Evolutionary conservation across 2,329 filamentous ascomycete genomes (phyloP).

Genomic region (Podosphaera fusca): DNA sequence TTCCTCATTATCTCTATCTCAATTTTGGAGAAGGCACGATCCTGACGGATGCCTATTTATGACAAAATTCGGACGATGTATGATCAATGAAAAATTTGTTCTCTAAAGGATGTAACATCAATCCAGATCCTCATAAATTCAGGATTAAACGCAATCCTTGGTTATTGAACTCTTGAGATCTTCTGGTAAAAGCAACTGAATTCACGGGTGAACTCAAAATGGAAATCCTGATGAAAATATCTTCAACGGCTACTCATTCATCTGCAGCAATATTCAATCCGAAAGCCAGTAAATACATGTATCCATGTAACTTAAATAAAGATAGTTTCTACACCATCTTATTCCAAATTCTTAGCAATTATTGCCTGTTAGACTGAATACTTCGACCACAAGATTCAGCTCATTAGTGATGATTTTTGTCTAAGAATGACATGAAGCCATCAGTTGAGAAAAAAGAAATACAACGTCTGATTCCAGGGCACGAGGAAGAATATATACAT

Average conservation of each 20-base stretch:
- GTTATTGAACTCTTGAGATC: not conserved
- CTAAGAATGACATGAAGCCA: not conserved
- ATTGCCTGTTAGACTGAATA: not conserved
- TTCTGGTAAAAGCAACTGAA: not conserved
- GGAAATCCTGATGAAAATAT: not conserved
- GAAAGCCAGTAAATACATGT: not conserved
- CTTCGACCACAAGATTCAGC: not conserved
- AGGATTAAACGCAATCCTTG: not conserved
- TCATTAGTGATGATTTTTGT: not conserved
- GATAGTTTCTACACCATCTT: not conserved
- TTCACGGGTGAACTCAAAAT: not conserved
- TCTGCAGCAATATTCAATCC: not conserved
- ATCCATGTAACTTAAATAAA: not conserved
- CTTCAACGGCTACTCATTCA: not conserved
- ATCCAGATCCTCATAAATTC: not conserved
- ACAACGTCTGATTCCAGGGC: not conserved
- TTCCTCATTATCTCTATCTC: too few species aligned
- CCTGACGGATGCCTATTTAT: too few species aligned
- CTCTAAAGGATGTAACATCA: not conserved
- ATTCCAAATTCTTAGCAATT: not conserved
- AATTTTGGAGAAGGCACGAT: too few species aligned
- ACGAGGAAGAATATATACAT: not conserved
- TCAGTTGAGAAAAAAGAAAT: not conserved
- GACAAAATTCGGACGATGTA: not conserved
- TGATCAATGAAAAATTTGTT: not conserved